Percentiles rank a stretch among this genome's conserved stretches.
These are phyloP conservation scores for Mycena capillaripes DNA, from an alignment of 768 basidiomycete species.

Conservation along the genomic window DNA sequence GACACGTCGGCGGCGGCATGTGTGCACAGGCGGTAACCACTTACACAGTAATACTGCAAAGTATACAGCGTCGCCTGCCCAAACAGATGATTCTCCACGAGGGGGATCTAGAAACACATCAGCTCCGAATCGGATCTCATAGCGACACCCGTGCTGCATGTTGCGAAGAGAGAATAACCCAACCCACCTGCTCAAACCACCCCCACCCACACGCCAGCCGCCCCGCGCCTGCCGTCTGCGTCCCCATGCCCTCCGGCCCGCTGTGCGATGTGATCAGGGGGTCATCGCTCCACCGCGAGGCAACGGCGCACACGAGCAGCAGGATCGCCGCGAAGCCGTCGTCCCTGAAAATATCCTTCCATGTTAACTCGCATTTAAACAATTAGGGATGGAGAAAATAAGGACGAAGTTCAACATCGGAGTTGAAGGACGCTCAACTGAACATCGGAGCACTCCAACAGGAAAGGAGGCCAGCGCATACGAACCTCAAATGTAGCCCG, in stretches of 20 bases:
- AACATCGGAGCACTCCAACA: not conserved
- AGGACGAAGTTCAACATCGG: not conserved
- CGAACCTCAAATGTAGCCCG: conserved; percentile 57
- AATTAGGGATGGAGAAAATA: not conserved
- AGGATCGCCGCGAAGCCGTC: conserved; percentile 69
- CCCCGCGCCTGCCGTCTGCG: conserved; percentile 47
- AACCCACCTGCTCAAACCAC: conserved; percentile 71
- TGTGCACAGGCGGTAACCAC: conserved; percentile 48
- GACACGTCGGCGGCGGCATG: not conserved
- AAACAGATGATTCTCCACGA: conserved; percentile 72
- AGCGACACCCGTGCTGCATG: not conserved
- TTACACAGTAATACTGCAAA: conserved; percentile 74
- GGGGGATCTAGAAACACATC: conserved; percentile 46
- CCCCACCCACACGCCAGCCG: conserved; percentile 65
- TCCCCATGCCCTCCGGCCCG: conserved; percentile 63
- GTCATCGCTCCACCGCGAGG: conserved; percentile 71
- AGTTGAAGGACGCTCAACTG: not conserved
- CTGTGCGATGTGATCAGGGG: conserved; percentile 59
- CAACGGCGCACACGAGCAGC: conserved; percentile 80
- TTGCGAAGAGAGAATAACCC: not conserved
- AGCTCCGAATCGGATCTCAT: not conserved
- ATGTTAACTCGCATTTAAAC: not conserved
- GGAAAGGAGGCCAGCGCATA: not conserved
- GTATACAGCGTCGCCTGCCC: conserved; percentile 78
- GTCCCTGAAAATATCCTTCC: conserved; percentile 45